Evolutionary conservation across 495 filamentous ascomycete genomes (phyloP).

Genomic region (Xylaria palmicola): DNA sequence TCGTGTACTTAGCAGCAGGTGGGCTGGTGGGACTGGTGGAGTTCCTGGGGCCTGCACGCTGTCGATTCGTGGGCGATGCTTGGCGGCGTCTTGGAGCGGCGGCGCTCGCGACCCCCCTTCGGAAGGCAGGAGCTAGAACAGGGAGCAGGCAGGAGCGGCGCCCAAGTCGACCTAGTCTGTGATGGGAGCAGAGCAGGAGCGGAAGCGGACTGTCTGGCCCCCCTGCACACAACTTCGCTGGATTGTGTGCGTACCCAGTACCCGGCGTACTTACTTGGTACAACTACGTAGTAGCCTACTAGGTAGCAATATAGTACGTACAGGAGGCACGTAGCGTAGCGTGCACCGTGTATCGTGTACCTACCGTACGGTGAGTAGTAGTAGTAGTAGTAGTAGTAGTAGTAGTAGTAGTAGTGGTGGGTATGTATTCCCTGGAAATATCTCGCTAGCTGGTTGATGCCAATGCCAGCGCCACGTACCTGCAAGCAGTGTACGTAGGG

Average conservation of each 20-base stretch:
- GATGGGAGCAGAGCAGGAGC: neutral
- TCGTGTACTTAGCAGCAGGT: constrained; percentile 3
- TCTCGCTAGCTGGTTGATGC: no score
- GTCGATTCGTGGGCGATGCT: constrained; percentile 14
- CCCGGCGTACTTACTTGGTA: no score
- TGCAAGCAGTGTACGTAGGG: no score
- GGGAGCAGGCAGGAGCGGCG: neutral
- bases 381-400: no score
- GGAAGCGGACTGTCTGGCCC: neutral
- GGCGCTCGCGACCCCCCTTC: neutral
- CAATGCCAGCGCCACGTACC: no score
- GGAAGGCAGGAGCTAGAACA: neutral
- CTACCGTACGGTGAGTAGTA: no score
- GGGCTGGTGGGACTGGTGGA: constrained; percentile 2
- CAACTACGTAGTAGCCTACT: no score
- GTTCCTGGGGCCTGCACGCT: neutral
- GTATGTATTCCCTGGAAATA: no score
- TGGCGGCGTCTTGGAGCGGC: constrained; percentile 10
- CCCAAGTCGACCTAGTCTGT: neutral
- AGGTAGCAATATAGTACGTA: no score
- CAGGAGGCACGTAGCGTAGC: no score
- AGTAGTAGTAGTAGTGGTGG: no score
- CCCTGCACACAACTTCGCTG: neutral
- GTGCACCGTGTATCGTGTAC: no score
- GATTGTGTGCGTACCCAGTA: neutral